A percentile compares a stretch with the other conserved stretches of the same genome.
These are phyloP conservation scores for Vickermania spadyakhi DNA, from an alignment of 208 protist genomes.

Conservation along the genomic window DNA sequence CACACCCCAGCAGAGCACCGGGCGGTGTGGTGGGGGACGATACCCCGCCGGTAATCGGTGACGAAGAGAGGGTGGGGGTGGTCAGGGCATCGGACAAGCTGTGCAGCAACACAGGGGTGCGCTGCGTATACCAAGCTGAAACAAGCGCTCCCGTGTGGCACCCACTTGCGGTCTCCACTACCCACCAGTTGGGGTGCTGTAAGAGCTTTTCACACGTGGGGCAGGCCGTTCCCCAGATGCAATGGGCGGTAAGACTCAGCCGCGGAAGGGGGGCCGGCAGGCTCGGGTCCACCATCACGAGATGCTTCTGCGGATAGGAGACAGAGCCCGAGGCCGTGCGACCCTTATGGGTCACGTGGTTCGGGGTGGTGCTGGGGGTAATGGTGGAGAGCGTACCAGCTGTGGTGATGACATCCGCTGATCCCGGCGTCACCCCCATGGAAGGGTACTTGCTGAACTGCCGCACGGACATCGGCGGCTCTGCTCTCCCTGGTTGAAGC, in stretches of 20 bases:
- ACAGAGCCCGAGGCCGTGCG: no score
- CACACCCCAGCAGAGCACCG: not conserved
- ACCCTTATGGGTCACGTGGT: no score
- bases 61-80: not conserved
- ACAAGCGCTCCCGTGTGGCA: conserved; percentile 13
- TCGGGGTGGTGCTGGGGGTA: no score
- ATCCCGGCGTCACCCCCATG: no score
- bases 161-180: conserved; percentile 11
- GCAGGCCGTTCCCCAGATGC: conserved; percentile 69
- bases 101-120: not conserved
- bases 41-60: not conserved
- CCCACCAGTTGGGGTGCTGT: conserved; percentile 34
- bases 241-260: conserved; percentile 30
- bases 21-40: not conserved
- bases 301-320: no score
- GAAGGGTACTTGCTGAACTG: no score
- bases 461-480: no score
- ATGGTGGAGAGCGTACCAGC: no score
- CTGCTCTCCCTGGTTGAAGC: no score
- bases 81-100: not conserved
- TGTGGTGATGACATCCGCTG: no score
- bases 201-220: conserved; percentile 60
- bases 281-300: no score
- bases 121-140: not conserved
- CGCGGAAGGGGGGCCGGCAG: no score